phyloP scores from a whole-genome alignment of 73 alveolate genomes.

The Paraurostyla sp. region DNA sequence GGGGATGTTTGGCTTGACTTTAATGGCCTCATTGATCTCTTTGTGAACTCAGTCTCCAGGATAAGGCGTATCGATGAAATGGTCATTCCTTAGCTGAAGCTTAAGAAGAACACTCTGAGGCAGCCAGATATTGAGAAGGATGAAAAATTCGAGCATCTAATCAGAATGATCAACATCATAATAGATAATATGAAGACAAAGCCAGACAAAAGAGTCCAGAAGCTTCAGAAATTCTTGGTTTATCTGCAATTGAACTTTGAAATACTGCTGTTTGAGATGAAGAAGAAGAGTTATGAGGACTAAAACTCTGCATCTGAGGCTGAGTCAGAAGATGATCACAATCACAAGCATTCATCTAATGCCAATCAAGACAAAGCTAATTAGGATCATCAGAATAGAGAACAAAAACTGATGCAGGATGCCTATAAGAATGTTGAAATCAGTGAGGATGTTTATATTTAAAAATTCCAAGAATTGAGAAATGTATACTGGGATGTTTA shows the following conservation, averaged over 20 bases:
- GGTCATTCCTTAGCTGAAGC: conserved; percentile 69
- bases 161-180: conserved; percentile 57
- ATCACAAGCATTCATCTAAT: neutral
- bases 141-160: conserved; percentile 14
- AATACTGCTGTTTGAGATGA: conserved; percentile 47
- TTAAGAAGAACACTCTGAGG: conserved; percentile 64
- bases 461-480: conserved; percentile 58
- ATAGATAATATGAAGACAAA: conserved; percentile 56
- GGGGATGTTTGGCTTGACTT: conserved; percentile 72
- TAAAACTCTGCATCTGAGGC: conserved; percentile 46
- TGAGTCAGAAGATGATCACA: conserved; percentile 23
- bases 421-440: conserved; percentile 72
- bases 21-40: conserved; percentile 62
- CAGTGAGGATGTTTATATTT: conserved; percentile 63
- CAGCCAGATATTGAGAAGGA: conserved; percentile 64
- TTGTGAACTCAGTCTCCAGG: conserved; percentile 57
- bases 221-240: conserved; percentile 35
- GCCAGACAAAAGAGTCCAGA: conserved; percentile 58
- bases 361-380: neutral
- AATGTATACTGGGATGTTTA: conserved; percentile 76
- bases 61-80: conserved; percentile 74
- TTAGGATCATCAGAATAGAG: conserved; percentile 15
- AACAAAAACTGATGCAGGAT: conserved; percentile 45
- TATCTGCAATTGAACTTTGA: conserved; percentile 60
- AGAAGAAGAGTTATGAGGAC: conserved; percentile 65